Conservation (phyloP, 192 early-diverging fungal genomes). For the Linnemannia zychae region DNA sequence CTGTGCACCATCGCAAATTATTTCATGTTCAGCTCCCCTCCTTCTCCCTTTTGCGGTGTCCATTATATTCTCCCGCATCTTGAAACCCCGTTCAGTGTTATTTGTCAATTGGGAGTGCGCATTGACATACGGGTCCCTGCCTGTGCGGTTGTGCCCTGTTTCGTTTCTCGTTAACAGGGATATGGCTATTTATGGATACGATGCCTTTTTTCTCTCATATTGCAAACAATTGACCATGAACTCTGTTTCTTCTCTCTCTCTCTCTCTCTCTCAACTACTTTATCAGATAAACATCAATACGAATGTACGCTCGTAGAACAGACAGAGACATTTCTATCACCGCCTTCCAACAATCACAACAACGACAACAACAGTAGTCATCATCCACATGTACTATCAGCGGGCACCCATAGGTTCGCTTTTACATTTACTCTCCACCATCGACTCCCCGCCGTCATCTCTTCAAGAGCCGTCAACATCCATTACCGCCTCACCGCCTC, state of each 20-base stretch:
- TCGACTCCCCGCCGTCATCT: constrained; percentile 26
- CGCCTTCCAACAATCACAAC: not conserved
- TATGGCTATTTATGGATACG: not conserved
- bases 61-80: not conserved
- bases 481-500: constrained; percentile 40
- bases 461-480: constrained; percentile 26
- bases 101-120: not conserved
- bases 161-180: not conserved
- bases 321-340: constrained; percentile 10
- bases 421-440: constrained; percentile 29
- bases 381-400: not conserved
- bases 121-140: constrained; percentile 9
- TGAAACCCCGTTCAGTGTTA: not conserved
- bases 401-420: constrained; percentile 34
- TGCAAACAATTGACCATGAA: constrained; percentile 9
- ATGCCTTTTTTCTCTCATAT: not conserved
- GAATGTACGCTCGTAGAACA: constrained; percentile 27
- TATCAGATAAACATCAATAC: constrained; percentile 33
- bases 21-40: not conserved
- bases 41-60: too few relatives aligned
- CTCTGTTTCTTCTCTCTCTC: not conserved
- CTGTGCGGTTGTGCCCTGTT: not conserved
- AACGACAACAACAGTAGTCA: not conserved
- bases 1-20: not conserved
- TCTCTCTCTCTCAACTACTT: not conserved